These are phyloP conservation scores for Yarrowia sp. DNA, from an alignment of 805 yeast species.

Conservation along the genomic window DNA sequence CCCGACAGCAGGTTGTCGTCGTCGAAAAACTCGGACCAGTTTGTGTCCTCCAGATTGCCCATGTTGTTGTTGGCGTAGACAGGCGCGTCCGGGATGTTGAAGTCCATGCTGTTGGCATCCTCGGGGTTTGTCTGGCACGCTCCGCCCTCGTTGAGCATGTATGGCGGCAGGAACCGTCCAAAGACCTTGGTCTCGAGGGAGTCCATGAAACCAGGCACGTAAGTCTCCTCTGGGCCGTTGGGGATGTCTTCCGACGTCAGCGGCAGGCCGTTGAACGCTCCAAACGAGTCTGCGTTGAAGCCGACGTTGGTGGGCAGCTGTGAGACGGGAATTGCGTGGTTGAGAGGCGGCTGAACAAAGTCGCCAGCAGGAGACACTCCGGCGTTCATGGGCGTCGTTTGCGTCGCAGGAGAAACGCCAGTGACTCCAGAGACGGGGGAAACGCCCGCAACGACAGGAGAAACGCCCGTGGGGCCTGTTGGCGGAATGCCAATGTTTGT, in stretches of 20 bases:
- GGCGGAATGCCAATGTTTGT: no score
- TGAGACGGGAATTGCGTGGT: slow-evolving; percentile 10
- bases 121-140: background rate
- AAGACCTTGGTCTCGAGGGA: slow-evolving; percentile 80
- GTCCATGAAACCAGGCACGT: slow-evolving; percentile 81
- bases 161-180: slow-evolving; percentile 81
- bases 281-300: slow-evolving; percentile 29
- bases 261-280: slow-evolving; percentile 11
- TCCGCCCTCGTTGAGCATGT: slow-evolving; percentile 51
- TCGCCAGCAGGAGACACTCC: background rate
- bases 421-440: background rate
- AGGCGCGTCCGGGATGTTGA: background rate
- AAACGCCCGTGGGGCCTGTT: no score
- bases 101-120: background rate
- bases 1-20: slow-evolving; percentile 18
- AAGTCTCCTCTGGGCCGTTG: slow-evolving; percentile 34
- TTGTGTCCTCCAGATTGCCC: slow-evolving; percentile 16
- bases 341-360: slow-evolving; percentile 13
- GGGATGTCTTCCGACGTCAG: slow-evolving; percentile 30
- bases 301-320: slow-evolving; percentile 27
- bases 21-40: slow-evolving; percentile 23
- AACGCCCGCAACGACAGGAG: no score
- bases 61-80: slow-evolving; percentile 5
- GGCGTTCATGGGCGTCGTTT: no score
- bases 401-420: background rate